Evolutionary conservation across 1,284 basidiomycete species (phyloP).

Genomic region (Termitomyces sp.): DNA sequence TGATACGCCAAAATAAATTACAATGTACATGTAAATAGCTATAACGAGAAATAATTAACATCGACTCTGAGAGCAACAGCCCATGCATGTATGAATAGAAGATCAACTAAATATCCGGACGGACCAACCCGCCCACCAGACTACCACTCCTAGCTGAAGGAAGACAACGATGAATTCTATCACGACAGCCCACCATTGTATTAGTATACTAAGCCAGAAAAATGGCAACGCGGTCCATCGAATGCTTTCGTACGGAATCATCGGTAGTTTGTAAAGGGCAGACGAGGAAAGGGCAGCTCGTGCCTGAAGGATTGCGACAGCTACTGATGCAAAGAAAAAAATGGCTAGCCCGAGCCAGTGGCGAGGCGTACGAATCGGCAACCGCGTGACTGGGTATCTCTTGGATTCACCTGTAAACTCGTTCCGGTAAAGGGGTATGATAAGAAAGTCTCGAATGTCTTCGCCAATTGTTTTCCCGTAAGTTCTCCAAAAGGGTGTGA

Average conservation of each 20-base stretch:
- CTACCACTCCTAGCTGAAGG: constrained; percentile 48
- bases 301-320: constrained; percentile 45
- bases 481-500: constrained; percentile 72
- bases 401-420: constrained; percentile 74
- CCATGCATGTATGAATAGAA: neutral
- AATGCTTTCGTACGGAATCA: constrained; percentile 52
- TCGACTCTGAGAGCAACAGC: neutral
- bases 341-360: constrained; percentile 62
- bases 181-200: constrained; percentile 58
- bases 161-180: constrained; percentile 50
- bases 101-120: constrained; percentile 30
- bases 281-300: constrained; percentile 49
- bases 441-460: constrained; percentile 71
- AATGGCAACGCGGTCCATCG: constrained; percentile 57
- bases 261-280: constrained; percentile 44
- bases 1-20: constrained; percentile 6
- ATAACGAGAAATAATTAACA: neutral
- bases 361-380: constrained; percentile 58
- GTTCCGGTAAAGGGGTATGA: constrained; percentile 74
- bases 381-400: constrained; percentile 49
- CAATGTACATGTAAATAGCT: neutral
- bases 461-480: constrained; percentile 73
- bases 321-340: constrained; percentile 42
- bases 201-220: constrained; percentile 51
- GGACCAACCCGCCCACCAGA: constrained; percentile 71